These are phyloP conservation scores for Alternaria ethzedia DNA, from an alignment of 2,329 filamentous ascomycete species.

Conservation along the genomic window DNA sequence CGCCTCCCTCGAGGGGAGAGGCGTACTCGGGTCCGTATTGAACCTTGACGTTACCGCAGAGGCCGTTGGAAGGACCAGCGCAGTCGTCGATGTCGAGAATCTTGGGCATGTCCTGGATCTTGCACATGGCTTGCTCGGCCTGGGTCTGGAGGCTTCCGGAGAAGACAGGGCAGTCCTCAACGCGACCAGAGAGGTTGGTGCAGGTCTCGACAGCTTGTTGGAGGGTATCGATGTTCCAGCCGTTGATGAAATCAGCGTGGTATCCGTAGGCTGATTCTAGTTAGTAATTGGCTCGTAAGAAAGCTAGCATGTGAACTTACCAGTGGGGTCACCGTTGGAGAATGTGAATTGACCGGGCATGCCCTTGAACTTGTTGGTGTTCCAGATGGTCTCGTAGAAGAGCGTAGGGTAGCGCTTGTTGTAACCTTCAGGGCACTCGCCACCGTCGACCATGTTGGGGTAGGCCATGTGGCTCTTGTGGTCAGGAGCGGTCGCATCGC, in stretches of 20 bases:
- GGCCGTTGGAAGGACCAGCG: slow-evolving; percentile 59
- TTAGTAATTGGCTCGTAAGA: slow-evolving; percentile 15
- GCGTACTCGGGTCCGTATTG: slow-evolving; percentile 55
- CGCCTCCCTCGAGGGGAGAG: slow-evolving; percentile 29
- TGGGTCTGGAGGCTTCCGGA: slow-evolving; percentile 61
- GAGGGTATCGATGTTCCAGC: slow-evolving; percentile 71
- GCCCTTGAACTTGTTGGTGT: slow-evolving; percentile 59
- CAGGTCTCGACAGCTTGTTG: slow-evolving; percentile 74
- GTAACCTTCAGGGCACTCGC: slow-evolving; percentile 62
- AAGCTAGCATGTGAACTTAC: slow-evolving; percentile 55
- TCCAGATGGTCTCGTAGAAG: slow-evolving; percentile 66
- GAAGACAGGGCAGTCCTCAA: slow-evolving; percentile 79
- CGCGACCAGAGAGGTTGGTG: slow-evolving; percentile 71
- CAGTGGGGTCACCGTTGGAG: slow-evolving; percentile 74
- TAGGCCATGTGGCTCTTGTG: slow-evolving; percentile 71
- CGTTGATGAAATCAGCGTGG: slow-evolving; percentile 75
- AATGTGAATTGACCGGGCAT: slow-evolving; percentile 67
- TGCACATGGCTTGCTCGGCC: slow-evolving; percentile 63
- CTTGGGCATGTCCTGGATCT: slow-evolving; percentile 63
- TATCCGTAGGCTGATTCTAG: slow-evolving; percentile 66
- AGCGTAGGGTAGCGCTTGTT: slow-evolving; percentile 64
- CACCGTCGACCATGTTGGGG: slow-evolving; percentile 60
- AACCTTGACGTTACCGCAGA: slow-evolving; percentile 71
- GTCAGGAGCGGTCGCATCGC: slow-evolving; percentile 63
- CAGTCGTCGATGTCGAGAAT: slow-evolving; percentile 66